These are phyloP conservation scores for Chaetoscypha palmicola DNA, from an alignment of 2,329 filamentous ascomycete species.

Conservation along the genomic window DNA sequence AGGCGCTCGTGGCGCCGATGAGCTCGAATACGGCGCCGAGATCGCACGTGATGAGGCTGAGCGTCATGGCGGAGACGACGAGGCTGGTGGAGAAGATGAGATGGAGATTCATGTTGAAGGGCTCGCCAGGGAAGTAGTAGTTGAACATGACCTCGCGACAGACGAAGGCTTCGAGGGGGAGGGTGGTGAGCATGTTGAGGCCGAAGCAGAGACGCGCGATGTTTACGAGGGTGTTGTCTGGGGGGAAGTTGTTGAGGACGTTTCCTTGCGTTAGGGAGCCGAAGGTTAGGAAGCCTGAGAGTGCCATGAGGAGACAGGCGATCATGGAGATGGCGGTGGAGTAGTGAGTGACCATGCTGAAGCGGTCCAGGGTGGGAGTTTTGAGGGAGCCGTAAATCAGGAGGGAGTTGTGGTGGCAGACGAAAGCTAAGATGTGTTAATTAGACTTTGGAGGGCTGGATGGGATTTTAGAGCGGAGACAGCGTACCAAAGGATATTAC, in stretches of 20 bases:
- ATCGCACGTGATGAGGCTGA: constrained; percentile 85
- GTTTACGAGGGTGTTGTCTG: constrained; percentile 88
- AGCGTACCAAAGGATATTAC: constrained; percentile 89
- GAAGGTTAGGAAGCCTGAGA: constrained; percentile 87
- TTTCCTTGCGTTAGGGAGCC: constrained; percentile 89
- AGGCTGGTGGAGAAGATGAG: constrained; percentile 78
- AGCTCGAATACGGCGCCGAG: constrained; percentile 91
- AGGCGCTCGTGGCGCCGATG: constrained; percentile 90
- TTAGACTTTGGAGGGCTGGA: neutral
- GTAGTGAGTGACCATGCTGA: constrained; percentile 87
- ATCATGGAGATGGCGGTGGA: constrained; percentile 84
- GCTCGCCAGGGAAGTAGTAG: constrained; percentile 58
- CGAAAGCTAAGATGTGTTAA: constrained; percentile 47
- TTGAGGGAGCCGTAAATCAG: constrained; percentile 94
- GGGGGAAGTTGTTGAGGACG: constrained; percentile 94
- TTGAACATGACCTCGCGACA: constrained; percentile 94
- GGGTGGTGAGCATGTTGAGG: constrained; percentile 95
- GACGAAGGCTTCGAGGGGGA: constrained; percentile 94
- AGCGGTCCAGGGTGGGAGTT: constrained; percentile 92
- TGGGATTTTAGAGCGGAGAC: neutral
- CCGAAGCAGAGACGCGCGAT: constrained; percentile 92
- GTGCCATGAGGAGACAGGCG: constrained; percentile 83
- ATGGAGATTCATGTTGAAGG: constrained; percentile 72
- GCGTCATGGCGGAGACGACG: constrained; percentile 67
- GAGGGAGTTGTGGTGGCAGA: constrained; percentile 88